Evolutionary conservation across 257 asterid species (phyloP), one percentile per base, ranked within the genome.

Genomic region (Capsicum chinense): DNA sequence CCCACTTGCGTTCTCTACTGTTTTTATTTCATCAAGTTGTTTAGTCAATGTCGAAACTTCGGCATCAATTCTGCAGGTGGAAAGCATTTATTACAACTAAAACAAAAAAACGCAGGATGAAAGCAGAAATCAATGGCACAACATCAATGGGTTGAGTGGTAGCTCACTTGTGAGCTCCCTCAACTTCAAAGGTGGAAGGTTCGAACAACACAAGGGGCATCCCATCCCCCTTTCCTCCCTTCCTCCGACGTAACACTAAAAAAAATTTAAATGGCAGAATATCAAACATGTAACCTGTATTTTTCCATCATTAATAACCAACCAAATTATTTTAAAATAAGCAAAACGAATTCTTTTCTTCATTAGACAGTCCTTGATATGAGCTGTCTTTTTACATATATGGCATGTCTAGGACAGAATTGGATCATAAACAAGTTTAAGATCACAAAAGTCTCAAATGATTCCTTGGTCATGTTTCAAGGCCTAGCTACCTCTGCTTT

Each of bases 31-130:
- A 87, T 88, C 96, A 84, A 97, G 92, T 81, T 88, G 91, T 84
- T 92, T 95, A 92, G 89, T 94, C 91, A 94, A 84, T 83, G 89
- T 79, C 66, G 93, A 89, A 87, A 95, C 89, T 92, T 97, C 97
- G 39, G 92, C 90, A 89, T 97, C 97, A 91, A 97, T 93, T 91
- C 99, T 93, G 94, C 83, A 62, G 64, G 64, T 52, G 26, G 64
- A 78, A 78, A 52, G 50, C 50, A 78, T 37, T 26, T 21, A 78
- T 78, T 57, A 78, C 50, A 78, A 78, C 64, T 64, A 76, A 68
- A 74, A 69, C 26, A 54, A 39, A 74, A 78, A 26, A 78, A 3
- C 8, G 3, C 17, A 50, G 7, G 19, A 9, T 15, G 0, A 33
- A 78, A 26, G 64, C 64, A 78, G 26, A 76, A 16, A 78, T 2